These are phyloP conservation scores for Suhomyces sp. DNA, from an alignment of 805 yeast species.

Conservation along the genomic window DNA sequence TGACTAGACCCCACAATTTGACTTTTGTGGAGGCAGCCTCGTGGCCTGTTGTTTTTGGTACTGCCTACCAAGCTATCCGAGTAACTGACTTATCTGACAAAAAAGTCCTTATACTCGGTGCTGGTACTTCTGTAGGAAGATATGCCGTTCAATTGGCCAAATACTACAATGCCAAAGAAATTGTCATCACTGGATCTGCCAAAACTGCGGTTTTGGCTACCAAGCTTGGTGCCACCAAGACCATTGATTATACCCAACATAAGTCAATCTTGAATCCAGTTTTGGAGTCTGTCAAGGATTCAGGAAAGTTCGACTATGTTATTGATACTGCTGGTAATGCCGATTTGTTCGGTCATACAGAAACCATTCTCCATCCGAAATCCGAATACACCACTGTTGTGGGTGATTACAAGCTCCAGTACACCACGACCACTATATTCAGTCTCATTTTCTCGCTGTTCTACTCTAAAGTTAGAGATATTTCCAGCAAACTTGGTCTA, in stretches of 20 bases:
- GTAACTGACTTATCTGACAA: constrained; percentile 36
- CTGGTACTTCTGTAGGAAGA: constrained; percentile 68
- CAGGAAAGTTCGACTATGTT: constrained; percentile 54
- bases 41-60: constrained; percentile 61
- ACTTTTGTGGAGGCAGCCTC: constrained; percentile 60
- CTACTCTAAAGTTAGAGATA: neutral
- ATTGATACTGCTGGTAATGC: constrained; percentile 65
- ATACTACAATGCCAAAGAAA: constrained; percentile 42
- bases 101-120: constrained; percentile 67
- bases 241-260: constrained; percentile 56
- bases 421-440: constrained; percentile 11
- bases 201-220: constrained; percentile 45
- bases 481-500: constrained; percentile 16
- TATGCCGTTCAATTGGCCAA: constrained; percentile 58
- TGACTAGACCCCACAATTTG: constrained; percentile 46
- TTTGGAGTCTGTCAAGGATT: constrained; percentile 31
- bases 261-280: constrained; percentile 30
- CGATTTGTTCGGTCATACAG: constrained; percentile 45
- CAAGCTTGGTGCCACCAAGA: constrained; percentile 57
- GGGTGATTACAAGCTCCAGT: constrained; percentile 53
- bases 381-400: constrained; percentile 52
- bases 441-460: neutral
- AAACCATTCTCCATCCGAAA: constrained; percentile 46
- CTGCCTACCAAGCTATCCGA: constrained; percentile 51
- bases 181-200: constrained; percentile 58